Conservation (phyloP, 129 eudicot genomes). For the Scalesia atractyloides region DNA sequence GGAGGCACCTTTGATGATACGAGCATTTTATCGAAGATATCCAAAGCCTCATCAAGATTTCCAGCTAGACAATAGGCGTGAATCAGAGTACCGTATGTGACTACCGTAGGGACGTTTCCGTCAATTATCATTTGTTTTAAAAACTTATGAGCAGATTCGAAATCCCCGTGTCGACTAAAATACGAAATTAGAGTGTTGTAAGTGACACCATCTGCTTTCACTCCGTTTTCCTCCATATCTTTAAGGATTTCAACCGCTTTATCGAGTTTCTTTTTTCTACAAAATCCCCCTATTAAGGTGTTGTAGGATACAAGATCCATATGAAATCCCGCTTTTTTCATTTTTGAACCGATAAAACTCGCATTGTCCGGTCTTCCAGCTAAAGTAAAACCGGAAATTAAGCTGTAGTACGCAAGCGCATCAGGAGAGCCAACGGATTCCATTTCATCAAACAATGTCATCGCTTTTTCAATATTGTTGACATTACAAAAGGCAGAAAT, state of each 20-base stretch:
- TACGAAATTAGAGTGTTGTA: constrained; percentile 74
- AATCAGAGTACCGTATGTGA: constrained; percentile 81
- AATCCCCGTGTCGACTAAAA: constrained; percentile 59
- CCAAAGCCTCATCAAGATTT: constrained; percentile 62
- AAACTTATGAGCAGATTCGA: constrained; percentile 51
- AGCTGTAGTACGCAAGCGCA: constrained; percentile 63
- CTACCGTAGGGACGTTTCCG: constrained; percentile 63
- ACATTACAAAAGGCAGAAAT: constrained; percentile 64
- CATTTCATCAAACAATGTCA: constrained; percentile 71
- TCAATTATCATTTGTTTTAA: constrained; percentile 61
- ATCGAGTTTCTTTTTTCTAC: constrained; percentile 62
- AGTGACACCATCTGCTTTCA: constrained; percentile 64
- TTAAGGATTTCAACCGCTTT: constrained; percentile 60
- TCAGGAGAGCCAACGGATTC: constrained; percentile 51
- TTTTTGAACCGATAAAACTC: constrained; percentile 42
- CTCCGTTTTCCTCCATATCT: constrained; percentile 62
- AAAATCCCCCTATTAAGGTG: constrained; percentile 68
- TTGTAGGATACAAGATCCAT: constrained; percentile 69
- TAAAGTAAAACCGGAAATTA: constrained; percentile 70
- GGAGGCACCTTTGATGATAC: constrained; percentile 48
- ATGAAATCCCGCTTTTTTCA: constrained; percentile 68
- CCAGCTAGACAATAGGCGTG: constrained; percentile 63
- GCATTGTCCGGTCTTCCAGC: constrained; percentile 78
- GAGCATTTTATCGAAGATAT: constrained; percentile 56
- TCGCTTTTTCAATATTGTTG: constrained; percentile 71